These are phyloP conservation scores for Clitopilus hobsonii DNA, from an alignment of 768 basidiomycete species.

Conservation along the genomic window DNA sequence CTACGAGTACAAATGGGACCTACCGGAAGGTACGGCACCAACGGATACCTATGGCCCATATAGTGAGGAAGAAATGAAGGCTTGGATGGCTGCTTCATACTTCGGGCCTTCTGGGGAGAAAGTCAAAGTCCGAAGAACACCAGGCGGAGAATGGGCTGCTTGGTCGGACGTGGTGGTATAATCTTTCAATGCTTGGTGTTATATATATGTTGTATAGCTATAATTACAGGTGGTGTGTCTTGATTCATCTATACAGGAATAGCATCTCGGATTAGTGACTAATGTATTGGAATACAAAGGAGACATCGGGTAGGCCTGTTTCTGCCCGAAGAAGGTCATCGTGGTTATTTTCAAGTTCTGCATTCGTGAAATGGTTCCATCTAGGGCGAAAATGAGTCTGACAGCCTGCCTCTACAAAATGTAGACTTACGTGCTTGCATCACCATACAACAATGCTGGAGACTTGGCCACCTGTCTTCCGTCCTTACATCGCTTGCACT, in stretches of 20 bases:
- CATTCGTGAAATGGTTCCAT: constrained; percentile 97
- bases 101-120: constrained; percentile 79
- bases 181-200: background rate
- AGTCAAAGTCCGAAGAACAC: constrained; percentile 59
- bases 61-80: constrained; percentile 70
- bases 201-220: constrained; percentile 1
- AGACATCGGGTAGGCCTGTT: constrained; percentile 76
- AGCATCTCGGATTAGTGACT: no score
- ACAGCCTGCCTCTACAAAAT: background rate
- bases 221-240: background rate
- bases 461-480: constrained; percentile 82
- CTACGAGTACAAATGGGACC: constrained; percentile 82
- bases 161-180: constrained; percentile 34
- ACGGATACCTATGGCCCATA: constrained; percentile 76
- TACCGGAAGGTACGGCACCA: constrained; percentile 40
- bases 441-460: constrained; percentile 87
- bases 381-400: constrained; percentile 33
- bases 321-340: constrained; percentile 94
- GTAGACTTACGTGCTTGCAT: constrained; percentile 87
- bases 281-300: constrained; percentile 95
- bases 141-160: constrained; percentile 64
- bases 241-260: no score
- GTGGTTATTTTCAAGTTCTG: constrained; percentile 84
- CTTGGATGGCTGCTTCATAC: constrained; percentile 77
- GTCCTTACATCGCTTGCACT: constrained; percentile 87